Base-by-base conservation (phyloP, 2,329 filamentous ascomycete genomes). In the Hypocreales sp. region DNA sequence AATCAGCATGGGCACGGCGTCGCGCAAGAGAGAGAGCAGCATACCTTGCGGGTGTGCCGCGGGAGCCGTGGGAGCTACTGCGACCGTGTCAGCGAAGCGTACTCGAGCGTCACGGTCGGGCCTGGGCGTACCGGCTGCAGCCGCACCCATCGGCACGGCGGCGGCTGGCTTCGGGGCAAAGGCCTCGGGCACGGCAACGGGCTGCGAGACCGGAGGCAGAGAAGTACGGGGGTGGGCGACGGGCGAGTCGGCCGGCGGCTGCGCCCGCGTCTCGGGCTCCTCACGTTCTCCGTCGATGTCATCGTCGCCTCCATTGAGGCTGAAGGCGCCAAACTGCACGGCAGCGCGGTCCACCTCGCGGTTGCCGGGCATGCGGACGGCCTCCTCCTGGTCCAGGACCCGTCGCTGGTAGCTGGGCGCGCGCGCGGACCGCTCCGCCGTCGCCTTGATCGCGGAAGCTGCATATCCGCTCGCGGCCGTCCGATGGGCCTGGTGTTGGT, bases 341-440 rank as follows among this genome's bases (percentile, higher is more conserved):
- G 86, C 80, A 39, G 87, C 73, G 42, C 84, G 77, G 50, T 95
- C 87, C 16, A 98, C 79, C 28, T 90, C 86, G 40, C 90, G 84
- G 60, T 94, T 93, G 33, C 82, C 84, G 24, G 90, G 90, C 87
- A 98, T 94, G 38, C 93, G 84, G 22, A 98, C 90, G 32, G 90
- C 83, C 58, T 98, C 90, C 53, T 93, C 86, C 50, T 98, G 90
- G 43, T 95, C 86, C 45, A 92, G 65, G 29, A 94, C 68, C 44
- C 83, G 79, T 39, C 87, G 75, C 51, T 92, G 79, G 53, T 79
- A 83, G 56, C 77, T 86, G 13, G 82, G 71, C 29, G 73, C 75
- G 34, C 87, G 79, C 33, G 63, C 60, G 15, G 69, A 59, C 35
- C 68, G 51, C 44, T 73, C 58, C 32, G 69, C 41, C 10, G 76